Evolutionary conservation across 164 flowering plant genomes (phyloP).

Genomic region (Dillenia suffruticosa): DNA sequence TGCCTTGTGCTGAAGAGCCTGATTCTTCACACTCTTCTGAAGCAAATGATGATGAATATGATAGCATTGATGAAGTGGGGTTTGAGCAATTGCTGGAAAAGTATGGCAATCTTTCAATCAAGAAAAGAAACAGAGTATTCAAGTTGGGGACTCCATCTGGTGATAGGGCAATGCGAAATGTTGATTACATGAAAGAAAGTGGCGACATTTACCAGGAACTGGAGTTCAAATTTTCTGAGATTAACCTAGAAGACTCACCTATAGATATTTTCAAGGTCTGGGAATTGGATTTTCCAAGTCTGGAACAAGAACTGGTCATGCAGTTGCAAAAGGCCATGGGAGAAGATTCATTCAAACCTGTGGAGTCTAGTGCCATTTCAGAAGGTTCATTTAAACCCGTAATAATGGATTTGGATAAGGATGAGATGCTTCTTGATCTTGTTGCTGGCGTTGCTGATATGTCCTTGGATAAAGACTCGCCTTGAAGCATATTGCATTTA

Average conservation of each 20-base stretch:
- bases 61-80: constrained; percentile 12
- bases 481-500: too few relatives aligned
- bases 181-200: constrained; percentile 3
- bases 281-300: constrained; percentile 45
- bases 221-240: constrained; percentile 10
- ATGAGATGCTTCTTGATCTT: constrained; percentile 30
- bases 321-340: constrained; percentile 40
- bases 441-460: constrained; percentile 47
- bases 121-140: constrained; percentile 4
- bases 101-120: background rate
- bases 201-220: constrained; percentile 13
- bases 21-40: background rate
- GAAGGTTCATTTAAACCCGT: constrained; percentile 5
- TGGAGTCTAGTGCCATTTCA: constrained; percentile 14
- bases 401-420: too few relatives aligned
- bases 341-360: constrained; percentile 14
- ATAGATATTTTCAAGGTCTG: constrained; percentile 62
- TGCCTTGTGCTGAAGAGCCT: constrained; percentile 1
- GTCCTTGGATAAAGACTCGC: constrained; percentile 26
- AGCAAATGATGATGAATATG: constrained; percentile 3
- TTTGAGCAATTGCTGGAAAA: background rate
- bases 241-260: constrained; percentile 24
- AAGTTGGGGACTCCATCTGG: constrained; percentile 2
- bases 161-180: constrained; percentile 14
- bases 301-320: constrained; percentile 41